phyloP scores from a whole-genome alignment of 108 stramenopile species.

The Cylindrotheca fusiformis region DNA sequence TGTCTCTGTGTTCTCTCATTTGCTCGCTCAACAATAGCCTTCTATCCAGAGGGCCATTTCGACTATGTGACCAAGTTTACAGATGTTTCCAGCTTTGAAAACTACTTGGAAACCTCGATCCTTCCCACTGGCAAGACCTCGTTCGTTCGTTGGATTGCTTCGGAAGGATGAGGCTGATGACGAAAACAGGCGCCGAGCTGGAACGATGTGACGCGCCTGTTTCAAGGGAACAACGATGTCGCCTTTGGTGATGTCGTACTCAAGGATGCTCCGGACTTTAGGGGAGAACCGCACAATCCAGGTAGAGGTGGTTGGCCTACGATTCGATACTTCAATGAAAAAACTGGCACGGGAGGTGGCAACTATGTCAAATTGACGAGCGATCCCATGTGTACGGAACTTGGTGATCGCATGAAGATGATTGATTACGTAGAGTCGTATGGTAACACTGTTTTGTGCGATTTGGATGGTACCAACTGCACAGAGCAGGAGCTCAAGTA shows the following conservation, averaged over 20 bases:
- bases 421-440: constrained; percentile 47
- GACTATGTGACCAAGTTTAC: constrained; percentile 11
- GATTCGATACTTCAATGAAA: constrained; percentile 64
- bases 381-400: constrained; percentile 57
- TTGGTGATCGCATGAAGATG: constrained; percentile 43
- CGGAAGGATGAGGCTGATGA: constrained; percentile 78
- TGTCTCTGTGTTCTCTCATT: too few species aligned
- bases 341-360: constrained; percentile 53
- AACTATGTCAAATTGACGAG: constrained; percentile 53
- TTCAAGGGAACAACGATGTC: constrained; percentile 46
- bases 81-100: constrained; percentile 1
- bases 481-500: constrained; percentile 39
- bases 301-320: constrained; percentile 78
- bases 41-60: constrained; percentile 19
- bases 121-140: constrained; percentile 55
- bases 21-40: too few species aligned
- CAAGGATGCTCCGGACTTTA: constrained; percentile 23
- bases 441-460: constrained; percentile 46
- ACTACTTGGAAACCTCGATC: constrained; percentile 24
- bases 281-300: constrained; percentile 20
- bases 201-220: constrained; percentile 55
- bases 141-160: constrained; percentile 68
- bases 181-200: constrained; percentile 77
- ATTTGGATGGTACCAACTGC: constrained; percentile 28
- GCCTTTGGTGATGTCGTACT: constrained; percentile 58